Evolutionary conservation across 2,329 filamentous ascomycete species (phyloP).

Genomic region (Dactylonectria macrodidyma): DNA sequence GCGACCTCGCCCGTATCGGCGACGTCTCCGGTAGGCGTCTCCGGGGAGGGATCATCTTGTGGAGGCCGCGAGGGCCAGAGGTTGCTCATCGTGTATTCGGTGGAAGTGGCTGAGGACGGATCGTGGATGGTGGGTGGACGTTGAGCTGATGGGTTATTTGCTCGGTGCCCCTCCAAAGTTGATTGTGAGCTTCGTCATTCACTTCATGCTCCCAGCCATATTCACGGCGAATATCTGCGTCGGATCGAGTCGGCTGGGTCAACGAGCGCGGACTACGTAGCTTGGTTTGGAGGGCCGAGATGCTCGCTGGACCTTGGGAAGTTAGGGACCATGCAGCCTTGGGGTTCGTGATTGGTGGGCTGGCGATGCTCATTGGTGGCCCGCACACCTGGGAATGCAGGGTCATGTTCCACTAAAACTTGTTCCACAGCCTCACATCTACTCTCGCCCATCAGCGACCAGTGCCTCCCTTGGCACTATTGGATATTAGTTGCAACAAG

Average conservation of each 20-base stretch:
- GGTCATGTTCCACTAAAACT: constrained; percentile 22
- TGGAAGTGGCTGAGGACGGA: constrained; percentile 8
- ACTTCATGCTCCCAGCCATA: constrained; percentile 36
- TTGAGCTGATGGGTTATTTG: constrained; percentile 36
- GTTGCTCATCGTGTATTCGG: constrained; percentile 59
- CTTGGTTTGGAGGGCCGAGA: constrained; percentile 10
- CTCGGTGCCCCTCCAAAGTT: constrained; percentile 44
- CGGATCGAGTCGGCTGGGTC: constrained; percentile 14
- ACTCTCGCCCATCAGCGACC: not conserved
- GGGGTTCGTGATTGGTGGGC: constrained; percentile 30
- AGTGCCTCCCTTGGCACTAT: too few species aligned
- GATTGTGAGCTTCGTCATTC: constrained; percentile 30
- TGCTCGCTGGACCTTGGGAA: constrained; percentile 29
- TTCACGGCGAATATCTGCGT: constrained; percentile 22
- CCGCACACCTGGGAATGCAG: constrained; percentile 30
- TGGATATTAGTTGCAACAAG: too few species aligned
- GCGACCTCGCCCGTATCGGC: constrained; percentile 58
- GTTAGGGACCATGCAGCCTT: constrained; percentile 40
- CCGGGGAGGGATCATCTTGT: constrained; percentile 50
- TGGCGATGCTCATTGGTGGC: constrained; percentile 43
- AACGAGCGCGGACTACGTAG: constrained; percentile 7
- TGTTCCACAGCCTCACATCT: constrained; percentile 21
- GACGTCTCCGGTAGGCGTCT: constrained; percentile 54
- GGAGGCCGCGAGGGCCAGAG: constrained; percentile 58
- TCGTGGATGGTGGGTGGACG: not conserved